These are phyloP conservation scores for Castanea sativa DNA, from an alignment of 306 rosid species.

Conservation along the genomic window DNA sequence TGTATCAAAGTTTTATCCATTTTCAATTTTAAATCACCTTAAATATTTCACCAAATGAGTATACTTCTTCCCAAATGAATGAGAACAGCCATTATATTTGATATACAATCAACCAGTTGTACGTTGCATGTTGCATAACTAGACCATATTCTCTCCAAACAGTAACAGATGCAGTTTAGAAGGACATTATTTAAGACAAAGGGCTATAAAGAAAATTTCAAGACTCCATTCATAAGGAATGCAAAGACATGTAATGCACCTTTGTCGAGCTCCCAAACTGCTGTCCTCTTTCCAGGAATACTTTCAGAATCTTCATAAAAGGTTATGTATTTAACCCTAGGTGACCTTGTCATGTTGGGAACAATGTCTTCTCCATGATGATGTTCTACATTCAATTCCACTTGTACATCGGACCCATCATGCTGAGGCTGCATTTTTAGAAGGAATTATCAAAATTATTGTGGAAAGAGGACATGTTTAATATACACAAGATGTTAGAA, in stretches of 20 bases:
- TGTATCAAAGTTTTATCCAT: not conserved
- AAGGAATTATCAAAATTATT: conserved; percentile 14
- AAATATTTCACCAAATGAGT: not conserved
- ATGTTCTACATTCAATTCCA: conserved; percentile 76
- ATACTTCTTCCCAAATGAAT: not conserved
- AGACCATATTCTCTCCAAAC: not conserved
- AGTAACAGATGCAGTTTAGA: not conserved
- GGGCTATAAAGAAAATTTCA: not conserved
- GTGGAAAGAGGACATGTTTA: not conserved
- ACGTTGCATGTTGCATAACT: not conserved
- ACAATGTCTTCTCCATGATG: conserved; percentile 61
- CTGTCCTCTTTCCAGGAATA: conserved; percentile 89
- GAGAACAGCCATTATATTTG: not conserved
- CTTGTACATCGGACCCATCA: conserved; percentile 87
- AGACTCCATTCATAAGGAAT: conserved; percentile 15
- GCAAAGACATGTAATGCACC: conserved; percentile 47
- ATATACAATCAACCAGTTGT: not conserved
- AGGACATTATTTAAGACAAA: not conserved
- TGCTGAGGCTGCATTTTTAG: conserved; percentile 72
- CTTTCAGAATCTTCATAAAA: conserved; percentile 91
- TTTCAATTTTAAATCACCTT: not conserved
- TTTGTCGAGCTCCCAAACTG: conserved; percentile 98
- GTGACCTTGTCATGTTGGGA: conserved; percentile 74
- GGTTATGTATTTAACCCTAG: conserved; percentile 80
- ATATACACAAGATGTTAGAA: no score